Conservation (phyloP, 2,329 filamentous ascomycete genomes). For the Juglanconis juglandina region DNA sequence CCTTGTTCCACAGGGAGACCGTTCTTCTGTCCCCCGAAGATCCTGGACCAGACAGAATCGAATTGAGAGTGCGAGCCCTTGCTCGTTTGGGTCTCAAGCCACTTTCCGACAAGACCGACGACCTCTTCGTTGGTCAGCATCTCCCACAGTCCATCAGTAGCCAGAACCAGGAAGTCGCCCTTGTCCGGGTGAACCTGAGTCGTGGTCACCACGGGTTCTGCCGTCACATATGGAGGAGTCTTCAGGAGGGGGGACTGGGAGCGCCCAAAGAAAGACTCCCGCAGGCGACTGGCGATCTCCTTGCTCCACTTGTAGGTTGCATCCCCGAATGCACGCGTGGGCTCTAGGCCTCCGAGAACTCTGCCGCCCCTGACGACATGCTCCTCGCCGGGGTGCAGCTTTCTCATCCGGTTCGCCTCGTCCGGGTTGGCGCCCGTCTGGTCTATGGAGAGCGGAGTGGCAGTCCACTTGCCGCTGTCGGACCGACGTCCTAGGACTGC, state of each 20-base stretch:
- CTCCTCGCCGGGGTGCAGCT: conserved; percentile 84
- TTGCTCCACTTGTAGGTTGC: conserved; percentile 94
- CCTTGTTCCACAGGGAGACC: conserved; percentile 73
- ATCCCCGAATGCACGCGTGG: conserved; percentile 91
- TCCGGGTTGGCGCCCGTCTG: conserved; percentile 88
- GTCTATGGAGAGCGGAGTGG: conserved; percentile 83
- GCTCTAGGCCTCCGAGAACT: conserved; percentile 87
- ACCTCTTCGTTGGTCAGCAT: conserved; percentile 99
- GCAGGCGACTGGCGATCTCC: conserved; percentile 79
- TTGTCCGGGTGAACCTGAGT: conserved; percentile 86
- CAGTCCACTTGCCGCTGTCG: conserved; percentile 83
- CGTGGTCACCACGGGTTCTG: conserved; percentile 90
- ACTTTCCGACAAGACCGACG: conserved; percentile 91
- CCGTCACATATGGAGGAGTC: conserved; percentile 95
- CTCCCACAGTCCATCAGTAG: conserved; percentile 96
- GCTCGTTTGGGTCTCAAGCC: conserved; percentile 76
- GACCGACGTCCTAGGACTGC: conserved; percentile 83
- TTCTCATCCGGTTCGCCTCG: conserved; percentile 77
- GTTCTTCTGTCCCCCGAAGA: conserved; percentile 52
- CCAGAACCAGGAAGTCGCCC: conserved; percentile 93
- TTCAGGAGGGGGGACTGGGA: conserved; percentile 73
- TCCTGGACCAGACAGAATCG: conserved; percentile 63
- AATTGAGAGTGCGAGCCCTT: conserved; percentile 60
- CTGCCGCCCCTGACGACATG: conserved; percentile 85
- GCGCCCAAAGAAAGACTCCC: conserved; percentile 82